Evolutionary conservation across 768 basidiomycete genomes (phyloP).

Genomic region (Suillus hirtellus): DNA sequence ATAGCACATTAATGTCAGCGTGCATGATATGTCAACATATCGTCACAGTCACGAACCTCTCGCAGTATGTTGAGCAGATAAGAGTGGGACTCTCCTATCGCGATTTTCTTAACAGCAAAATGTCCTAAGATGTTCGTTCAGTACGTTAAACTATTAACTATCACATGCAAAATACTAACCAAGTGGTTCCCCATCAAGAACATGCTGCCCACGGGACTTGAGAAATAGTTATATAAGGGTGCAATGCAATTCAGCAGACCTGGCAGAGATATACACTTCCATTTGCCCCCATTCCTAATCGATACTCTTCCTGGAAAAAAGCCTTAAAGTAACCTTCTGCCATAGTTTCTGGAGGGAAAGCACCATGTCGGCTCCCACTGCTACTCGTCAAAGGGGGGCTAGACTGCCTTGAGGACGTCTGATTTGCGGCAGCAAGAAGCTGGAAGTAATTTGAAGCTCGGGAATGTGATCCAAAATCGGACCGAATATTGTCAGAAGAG

Average conservation of each 20-base stretch:
- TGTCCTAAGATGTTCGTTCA: conserved; percentile 46
- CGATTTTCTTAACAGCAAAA: conserved; percentile 97
- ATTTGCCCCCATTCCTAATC: conserved; percentile 93
- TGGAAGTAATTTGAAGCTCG: conserved; percentile 82
- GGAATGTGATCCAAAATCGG: conserved; percentile 45
- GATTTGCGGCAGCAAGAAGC: conserved; percentile 70
- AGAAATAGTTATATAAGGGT: conserved; percentile 9
- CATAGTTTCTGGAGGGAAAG: conserved; percentile 72
- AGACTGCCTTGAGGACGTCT: conserved; percentile 53
- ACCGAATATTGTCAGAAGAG: conserved; percentile 30
- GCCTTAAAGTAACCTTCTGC: conserved; percentile 91
- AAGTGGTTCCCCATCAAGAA: conserved; percentile 83
- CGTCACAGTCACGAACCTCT: conserved; percentile 48
- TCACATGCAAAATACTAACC: conserved; percentile 41
- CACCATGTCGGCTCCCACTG: conserved; percentile 19
- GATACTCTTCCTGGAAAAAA: conserved; percentile 89
- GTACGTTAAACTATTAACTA: background rate
- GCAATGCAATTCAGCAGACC: conserved; percentile 40
- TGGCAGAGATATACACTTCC: conserved; percentile 89
- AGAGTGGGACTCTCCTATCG: conserved; percentile 86
- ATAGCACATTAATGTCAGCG: background rate
- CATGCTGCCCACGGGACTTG: conserved; percentile 50
- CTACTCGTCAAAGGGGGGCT: conserved; percentile 41
- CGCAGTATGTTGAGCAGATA: conserved; percentile 82
- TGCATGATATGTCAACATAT: background rate